These are phyloP conservation scores for Marchantia paleacea DNA, from an alignment of 225 moss, liverwort and hornwort species.

Conservation along the genomic window DNA sequence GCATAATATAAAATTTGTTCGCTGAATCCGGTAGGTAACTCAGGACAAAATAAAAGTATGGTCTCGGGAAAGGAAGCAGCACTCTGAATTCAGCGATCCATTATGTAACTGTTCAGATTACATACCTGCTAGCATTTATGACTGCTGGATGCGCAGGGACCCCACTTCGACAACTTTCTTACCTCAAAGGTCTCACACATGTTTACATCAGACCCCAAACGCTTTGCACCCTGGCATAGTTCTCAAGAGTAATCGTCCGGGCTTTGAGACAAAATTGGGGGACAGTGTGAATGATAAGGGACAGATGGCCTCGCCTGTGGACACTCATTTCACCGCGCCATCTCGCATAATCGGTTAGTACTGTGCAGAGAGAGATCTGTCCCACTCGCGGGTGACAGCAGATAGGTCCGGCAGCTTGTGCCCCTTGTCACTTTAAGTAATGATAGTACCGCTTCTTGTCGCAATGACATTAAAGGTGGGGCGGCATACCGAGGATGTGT, in stretches of 20 bases:
- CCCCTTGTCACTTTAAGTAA: too few relatives aligned
- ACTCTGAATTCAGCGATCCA: neutral
- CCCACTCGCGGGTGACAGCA: neutral
- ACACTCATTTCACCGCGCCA: neutral
- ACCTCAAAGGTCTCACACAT: neutral
- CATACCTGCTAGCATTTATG: neutral
- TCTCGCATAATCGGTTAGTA: neutral
- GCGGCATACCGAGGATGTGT: too few relatives aligned
- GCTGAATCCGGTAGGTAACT: neutral
- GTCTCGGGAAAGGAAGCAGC: neutral
- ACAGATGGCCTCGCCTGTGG: neutral
- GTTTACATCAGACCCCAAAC: neutral
- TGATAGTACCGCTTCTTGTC: too few relatives aligned
- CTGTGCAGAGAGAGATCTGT: neutral
- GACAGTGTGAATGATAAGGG: neutral
- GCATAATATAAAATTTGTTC: neutral
- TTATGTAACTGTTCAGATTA: neutral
- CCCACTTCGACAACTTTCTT: neutral
- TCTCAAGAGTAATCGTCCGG: too few relatives aligned
- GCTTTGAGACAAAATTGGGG: neutral
- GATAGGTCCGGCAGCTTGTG: neutral
- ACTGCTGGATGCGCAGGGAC: neutral
- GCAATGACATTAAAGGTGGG: too few relatives aligned
- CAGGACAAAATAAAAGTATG: neutral
- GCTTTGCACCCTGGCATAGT: neutral